Evolutionary conservation across 2,329 filamentous ascomycete genomes (phyloP).

Genomic region (Trichophyton mentagrophytes): DNA sequence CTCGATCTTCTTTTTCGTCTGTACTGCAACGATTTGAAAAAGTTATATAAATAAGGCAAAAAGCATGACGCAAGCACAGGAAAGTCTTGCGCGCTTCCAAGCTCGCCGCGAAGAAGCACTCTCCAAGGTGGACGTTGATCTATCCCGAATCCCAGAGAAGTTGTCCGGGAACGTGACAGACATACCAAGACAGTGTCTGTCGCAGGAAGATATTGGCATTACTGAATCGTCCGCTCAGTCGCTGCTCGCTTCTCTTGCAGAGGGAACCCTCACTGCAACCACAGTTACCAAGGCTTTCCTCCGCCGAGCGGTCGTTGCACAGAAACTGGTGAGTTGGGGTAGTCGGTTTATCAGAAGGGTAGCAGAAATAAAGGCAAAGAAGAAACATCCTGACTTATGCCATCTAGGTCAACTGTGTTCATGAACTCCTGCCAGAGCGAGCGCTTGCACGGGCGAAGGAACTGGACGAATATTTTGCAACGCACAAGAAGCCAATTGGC

Average conservation of each 20-base stretch:
- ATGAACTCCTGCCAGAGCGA: conserved; percentile 40
- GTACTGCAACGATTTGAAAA: background rate
- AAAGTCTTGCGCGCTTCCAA: background rate
- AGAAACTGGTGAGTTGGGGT: conserved; percentile 32
- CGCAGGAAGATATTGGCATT: background rate
- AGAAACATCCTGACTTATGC: background rate
- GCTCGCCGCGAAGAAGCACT: background rate
- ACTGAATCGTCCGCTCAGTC: background rate
- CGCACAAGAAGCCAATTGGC: conserved; percentile 35
- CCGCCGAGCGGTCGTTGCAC: conserved; percentile 42
- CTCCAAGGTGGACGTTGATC: conserved; percentile 1
- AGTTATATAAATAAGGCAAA: background rate
- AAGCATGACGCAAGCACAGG: conserved; percentile 1
- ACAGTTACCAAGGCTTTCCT: conserved; percentile 43
- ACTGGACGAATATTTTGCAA: conserved; percentile 34
- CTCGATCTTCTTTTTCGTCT: background rate
- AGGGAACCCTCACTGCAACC: background rate
- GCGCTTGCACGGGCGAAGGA: conserved; percentile 37
- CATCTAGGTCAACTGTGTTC: conserved; percentile 44
- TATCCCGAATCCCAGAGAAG: background rate
- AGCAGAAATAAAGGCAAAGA: background rate
- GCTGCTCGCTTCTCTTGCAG: background rate
- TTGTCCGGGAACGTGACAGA: background rate
- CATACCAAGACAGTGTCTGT: conserved; percentile 2
- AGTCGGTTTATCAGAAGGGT: background rate